Evolutionary conservation across 495 filamentous ascomycete genomes (phyloP), one percentile per base, ranked within the genome.

Genomic region (Neurospora terricola): DNA sequence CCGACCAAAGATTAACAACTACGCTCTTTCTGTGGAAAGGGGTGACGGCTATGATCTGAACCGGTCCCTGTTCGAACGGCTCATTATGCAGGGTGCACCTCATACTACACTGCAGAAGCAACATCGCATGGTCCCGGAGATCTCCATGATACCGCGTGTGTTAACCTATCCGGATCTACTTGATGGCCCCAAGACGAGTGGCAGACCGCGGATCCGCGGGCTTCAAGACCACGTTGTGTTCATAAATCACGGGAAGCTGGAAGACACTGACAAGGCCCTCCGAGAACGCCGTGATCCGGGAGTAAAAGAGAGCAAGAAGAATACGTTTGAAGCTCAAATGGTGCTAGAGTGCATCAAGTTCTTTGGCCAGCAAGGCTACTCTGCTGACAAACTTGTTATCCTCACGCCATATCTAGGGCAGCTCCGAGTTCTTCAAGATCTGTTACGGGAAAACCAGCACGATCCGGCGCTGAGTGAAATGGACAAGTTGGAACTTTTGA

Each of bases 371-470:
- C 91, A 95, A 75, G 91, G 91, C 0, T 96, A 95, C 75, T 85
- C 86, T 3, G 88, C 89, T 0, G 84, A 90, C 45, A 81, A 91
- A 5, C 75, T 93, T 1, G 92, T 92, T 4, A 81, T 95, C 2
- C 78, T 96, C 1, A 94, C 92, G 0, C 92, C 93, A 0, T 96
- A 96, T 76, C 80, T 88, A 7, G 91, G 90, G 0, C 92, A 94
- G 76, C 83, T 95, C 0, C 83, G 81, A 4, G 83, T 91, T 2
- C 81, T 96, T 0, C 79, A 82, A 3, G 80, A 88, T 0, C 77
- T 77, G 0, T 82, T 96, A 0, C 43, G 8, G 16, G 81, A 83
- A 14, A 82, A 86, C 40, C 84, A 91, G 5, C 82, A 84, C 38
- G 84, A 85, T 70, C 78, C 91, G 0, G 79, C 90, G 0, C 79